phyloP scores from a whole-genome alignment of 73 alveolate genomes.

The Paramecium octaurelia region DNA sequence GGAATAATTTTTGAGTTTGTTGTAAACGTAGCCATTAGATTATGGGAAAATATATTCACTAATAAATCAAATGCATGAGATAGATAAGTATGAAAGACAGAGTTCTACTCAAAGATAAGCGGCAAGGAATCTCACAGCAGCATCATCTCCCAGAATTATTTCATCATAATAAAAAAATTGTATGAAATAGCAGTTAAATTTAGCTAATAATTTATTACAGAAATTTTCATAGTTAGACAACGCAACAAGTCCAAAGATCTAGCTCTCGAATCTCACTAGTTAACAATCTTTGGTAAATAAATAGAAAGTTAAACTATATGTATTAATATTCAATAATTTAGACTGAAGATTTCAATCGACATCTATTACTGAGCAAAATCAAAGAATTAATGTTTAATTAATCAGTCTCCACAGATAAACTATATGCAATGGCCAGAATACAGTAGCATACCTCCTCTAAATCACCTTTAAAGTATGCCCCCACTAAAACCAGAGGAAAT shows the following conservation, averaged over 20 bases:
- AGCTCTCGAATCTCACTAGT: slow-evolving; percentile 20
- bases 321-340: not conserved
- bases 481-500: not conserved
- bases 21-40: not conserved
- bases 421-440: not conserved
- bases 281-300: not conserved
- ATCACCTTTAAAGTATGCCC: slow-evolving; percentile 6
- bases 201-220: not conserved
- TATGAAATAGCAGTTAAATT: not conserved
- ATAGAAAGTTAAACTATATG: not conserved
- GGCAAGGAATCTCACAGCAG: slow-evolving; percentile 14
- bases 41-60: slow-evolving; percentile 32
- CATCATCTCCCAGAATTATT: slow-evolving; percentile 26
- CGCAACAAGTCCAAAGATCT: not conserved
- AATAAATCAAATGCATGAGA: slow-evolving; percentile 4
- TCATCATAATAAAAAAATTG: not conserved
- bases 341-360: slow-evolving; percentile 39
- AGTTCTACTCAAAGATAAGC: not conserved
- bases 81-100: not conserved
- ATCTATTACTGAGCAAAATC: not conserved
- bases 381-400: slow-evolving; percentile 18
- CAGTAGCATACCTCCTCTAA: not conserved
- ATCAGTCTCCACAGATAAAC: slow-evolving; percentile 30
- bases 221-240: slow-evolving; percentile 25
- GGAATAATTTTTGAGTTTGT: not conserved